Evolutionary conservation across 1,284 basidiomycete genomes (phyloP).

Genomic region (Austropuccinia psidii): DNA sequence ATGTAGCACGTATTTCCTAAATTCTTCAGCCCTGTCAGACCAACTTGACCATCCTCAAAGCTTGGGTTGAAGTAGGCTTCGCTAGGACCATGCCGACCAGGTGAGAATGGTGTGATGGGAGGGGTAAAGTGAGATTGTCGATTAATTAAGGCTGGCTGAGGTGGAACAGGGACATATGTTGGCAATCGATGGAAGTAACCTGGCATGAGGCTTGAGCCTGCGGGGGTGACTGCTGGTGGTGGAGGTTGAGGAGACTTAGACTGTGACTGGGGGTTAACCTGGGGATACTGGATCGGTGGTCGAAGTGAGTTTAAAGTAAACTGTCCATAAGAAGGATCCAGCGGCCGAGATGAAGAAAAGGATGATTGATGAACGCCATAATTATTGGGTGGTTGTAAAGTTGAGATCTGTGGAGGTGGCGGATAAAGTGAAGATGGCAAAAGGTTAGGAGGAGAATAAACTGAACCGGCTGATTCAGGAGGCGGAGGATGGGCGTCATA

Average conservation of each 20-base stretch:
- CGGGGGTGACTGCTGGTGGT: conserved; percentile 45
- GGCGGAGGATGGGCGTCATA: conserved; percentile 30
- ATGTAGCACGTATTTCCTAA: conserved; percentile 98
- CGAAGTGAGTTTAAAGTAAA: conserved; percentile 16
- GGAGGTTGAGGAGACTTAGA: conserved; percentile 25
- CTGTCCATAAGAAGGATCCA: neutral
- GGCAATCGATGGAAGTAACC: conserved; percentile 45
- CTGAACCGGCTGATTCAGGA: neutral
- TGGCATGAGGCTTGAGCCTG: neutral
- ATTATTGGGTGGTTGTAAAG: conserved; percentile 60
- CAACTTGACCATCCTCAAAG: conserved; percentile 51
- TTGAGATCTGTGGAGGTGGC: conserved; percentile 67
- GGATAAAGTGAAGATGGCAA: conserved; percentile 55
- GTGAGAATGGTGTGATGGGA: conserved; percentile 24
- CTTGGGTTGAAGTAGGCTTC: conserved; percentile 34
- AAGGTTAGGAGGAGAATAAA: conserved; percentile 36
- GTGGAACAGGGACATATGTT: conserved; percentile 38
- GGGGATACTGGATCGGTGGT: conserved; percentile 31
- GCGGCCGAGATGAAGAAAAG: neutral
- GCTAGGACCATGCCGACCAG: conserved; percentile 11
- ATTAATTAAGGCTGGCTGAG: neutral
- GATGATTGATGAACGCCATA: conserved; percentile 49
- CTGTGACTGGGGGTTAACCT: neutral
- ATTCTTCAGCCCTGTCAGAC: conserved; percentile 83
- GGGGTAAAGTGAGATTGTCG: neutral